Percentiles rank a stretch among this genome's conserved stretches.
Conservation (phyloP, 2,329 filamentous ascomycete species). For the Xylaria sp. region DNA sequence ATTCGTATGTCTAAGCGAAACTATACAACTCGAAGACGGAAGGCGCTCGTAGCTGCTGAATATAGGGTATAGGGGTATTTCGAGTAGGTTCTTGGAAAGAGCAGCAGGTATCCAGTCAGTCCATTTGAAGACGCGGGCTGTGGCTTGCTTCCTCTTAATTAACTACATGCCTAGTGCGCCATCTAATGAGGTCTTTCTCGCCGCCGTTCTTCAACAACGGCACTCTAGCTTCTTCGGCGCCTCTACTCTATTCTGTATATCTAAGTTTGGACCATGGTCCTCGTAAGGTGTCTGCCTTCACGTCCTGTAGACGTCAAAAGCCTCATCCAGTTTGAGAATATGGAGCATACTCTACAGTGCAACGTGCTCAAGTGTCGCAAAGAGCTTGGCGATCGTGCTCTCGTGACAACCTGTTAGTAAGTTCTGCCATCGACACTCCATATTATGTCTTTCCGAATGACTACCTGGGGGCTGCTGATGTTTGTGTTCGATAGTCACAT, state of each 20-base stretch:
- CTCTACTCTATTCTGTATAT: not conserved
- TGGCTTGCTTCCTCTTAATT: not conserved
- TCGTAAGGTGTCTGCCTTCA: conserved; percentile 24
- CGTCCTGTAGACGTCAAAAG: conserved; percentile 5
- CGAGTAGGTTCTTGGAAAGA: conserved; percentile 13
- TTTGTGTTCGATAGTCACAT: conserved; percentile 70
- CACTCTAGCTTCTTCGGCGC: not conserved
- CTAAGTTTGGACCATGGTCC: conserved; percentile 29
- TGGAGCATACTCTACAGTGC: conserved; percentile 82
- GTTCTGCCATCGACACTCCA: not conserved
- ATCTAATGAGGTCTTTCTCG: not conserved
- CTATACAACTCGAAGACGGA: not conserved
- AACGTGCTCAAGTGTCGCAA: conserved; percentile 81
- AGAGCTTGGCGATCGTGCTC: conserved; percentile 74
- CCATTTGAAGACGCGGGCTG: not conserved
- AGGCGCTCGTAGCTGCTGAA: conserved; percentile 13
- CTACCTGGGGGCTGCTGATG: not conserved
- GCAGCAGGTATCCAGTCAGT: not conserved
- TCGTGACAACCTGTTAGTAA: conserved; percentile 91
- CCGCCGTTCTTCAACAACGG: not conserved
- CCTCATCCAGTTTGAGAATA: conserved; percentile 50
- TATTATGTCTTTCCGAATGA: not conserved
- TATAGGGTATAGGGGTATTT: not conserved
- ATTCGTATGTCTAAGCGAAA: not conserved
- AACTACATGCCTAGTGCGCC: not conserved